Base-by-base conservation (phyloP, 805 yeast species). In the Kluyveromyces starmeri region DNA sequence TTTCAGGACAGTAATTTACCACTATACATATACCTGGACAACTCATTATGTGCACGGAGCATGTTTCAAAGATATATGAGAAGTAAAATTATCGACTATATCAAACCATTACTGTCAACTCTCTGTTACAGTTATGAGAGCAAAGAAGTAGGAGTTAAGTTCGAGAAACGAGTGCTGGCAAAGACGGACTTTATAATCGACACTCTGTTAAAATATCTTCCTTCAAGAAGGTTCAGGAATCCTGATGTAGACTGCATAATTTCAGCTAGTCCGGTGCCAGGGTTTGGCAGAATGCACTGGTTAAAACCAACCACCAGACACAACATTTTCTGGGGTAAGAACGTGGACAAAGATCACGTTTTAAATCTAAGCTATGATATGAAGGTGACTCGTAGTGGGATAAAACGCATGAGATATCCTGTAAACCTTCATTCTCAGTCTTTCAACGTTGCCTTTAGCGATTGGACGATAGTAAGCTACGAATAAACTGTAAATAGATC, bases 281-380 rank as follows among this genome's bases (percentile, higher is more conserved):
- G 50, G 2, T 59, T 58, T 36, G 54, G 50, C 15, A 51, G 62
- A 34, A 42, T 59, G 20, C 46, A 51, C 36, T 58, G 64, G 64
- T 39, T 57, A 19, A 55, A 54, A 24, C 46, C 47, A 5, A 39
- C 42, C 2, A 51, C 47, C 28, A 46, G 62, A 34, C 37, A 30
- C 4, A 40, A 38, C 15, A 35, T 41, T 1, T 43, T 56, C 27
- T 43, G 48, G 43, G 53, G 53, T 11, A 48, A 42, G 30, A 48
- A 46, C 24, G 34, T 39, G 3, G 44, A 47, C n/a, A 46, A 39
- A 30, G 53, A 53, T 20, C 49, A 48, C 25, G 38, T 45, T 17
- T 43, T 45, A n/a, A 44, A 39, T 17, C 12, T 39, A 12, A 41
- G 38, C 12, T 41, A 41, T 4, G 36, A 42, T 7, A 42, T 43